Base-by-base conservation (phyloP, 1,284 basidiomycete genomes). In the Trichosporon ovoides region DNA sequence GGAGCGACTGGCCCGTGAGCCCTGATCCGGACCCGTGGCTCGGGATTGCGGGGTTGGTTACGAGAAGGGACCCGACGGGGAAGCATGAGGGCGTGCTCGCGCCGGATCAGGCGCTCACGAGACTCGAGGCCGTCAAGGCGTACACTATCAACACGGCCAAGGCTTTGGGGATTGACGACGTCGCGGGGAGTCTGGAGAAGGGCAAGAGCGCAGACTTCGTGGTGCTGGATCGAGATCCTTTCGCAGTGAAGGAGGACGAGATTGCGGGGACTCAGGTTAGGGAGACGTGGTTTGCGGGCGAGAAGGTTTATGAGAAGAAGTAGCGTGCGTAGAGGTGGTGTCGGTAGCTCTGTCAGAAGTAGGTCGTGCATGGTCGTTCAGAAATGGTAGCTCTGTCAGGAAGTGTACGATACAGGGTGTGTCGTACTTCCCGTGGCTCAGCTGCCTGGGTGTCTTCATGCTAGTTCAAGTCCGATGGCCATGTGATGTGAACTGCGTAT, bases 251-350 rank as follows among this genome's bases (percentile, higher is more conserved):
- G 5, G 33, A 19, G 7, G 50, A 36, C 6, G 37, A 52, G 35
- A 19, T 52, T 11, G 50, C 50, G 4, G 16, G 34, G 33, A 52
- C 50, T 0, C 20, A 24, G n/a, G 50, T 52, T 20, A 36, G n/a
- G 35, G 33, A 52, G 34, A 52, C 50, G 9, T 52, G 50, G 50
- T 52, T 52, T 18, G 50, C 24, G 50, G 50, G 50, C 11, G 50
- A 52, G 19, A 52, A 52, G 35, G 50, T 52, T n/a, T 35, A 52
- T 19, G 46, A 11, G 19, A 14, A n/a, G n/a, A 4, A 7, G 7
- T n/a, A n/a, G n/a, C n/a, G n/a, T n/a, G n/a, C n/a, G n/a, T n/a
- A n/a, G n/a, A n/a, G n/a, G n/a, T n/a, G n/a, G n/a, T n/a, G n/a
- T n/a, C n/a, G n/a, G n/a, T n/a, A n/a, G n/a, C n/a, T n/a, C n/a